Evolutionary conservation across 345 rosid species (phyloP), one percentile per base, ranked within the genome.

Genomic region (Pugionium dolabratum): DNA sequence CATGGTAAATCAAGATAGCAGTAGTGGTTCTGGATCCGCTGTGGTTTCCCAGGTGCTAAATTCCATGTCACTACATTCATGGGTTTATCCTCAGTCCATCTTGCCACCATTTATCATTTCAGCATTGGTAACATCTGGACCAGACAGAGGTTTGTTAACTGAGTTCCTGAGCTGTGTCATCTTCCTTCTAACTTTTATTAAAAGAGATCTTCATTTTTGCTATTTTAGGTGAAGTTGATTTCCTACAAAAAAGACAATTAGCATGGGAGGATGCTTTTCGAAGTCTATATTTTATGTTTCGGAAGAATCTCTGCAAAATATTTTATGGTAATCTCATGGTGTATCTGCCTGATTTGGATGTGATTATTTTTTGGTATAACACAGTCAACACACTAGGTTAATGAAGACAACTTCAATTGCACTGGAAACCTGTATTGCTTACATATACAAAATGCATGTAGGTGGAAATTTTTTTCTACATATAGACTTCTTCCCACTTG

Each of bases 231-330:
- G 85, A 78, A 71, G 76, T 64, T 78, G 91, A 82, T 77, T 94
- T 88, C 80, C 76, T 91, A 41, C 77, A 78, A 72, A 83, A 85
- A 60, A 79, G 97, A 54, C 86, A 74, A 44, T 54, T 66, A 47
- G 83, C 79, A 8, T 94, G 99, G 99, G 90, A 87, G 80, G 97
- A 94, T 34, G 90, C 97, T 63, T 90, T 91, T 77, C 87, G 84
- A 50, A 89, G 84, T 83, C 88, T 94, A 27, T 94, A 84, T 74
- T 88, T 76, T 80, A 79, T 85, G 89, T 80, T 86, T 64, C 86
- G 96, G 72, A 86, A 86, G 81, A 83, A 80, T 47, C 72, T 64
- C 42, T 94, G 95, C 78, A 72, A 74, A 71, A 59, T 86, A 56
- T 94, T 91, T 75, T 94, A 90, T 70, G 97, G 99, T 94, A 85